Evolutionary conservation across 1,284 basidiomycete genomes (phyloP).

Genomic region (Melampsora abietis-canadensis): DNA sequence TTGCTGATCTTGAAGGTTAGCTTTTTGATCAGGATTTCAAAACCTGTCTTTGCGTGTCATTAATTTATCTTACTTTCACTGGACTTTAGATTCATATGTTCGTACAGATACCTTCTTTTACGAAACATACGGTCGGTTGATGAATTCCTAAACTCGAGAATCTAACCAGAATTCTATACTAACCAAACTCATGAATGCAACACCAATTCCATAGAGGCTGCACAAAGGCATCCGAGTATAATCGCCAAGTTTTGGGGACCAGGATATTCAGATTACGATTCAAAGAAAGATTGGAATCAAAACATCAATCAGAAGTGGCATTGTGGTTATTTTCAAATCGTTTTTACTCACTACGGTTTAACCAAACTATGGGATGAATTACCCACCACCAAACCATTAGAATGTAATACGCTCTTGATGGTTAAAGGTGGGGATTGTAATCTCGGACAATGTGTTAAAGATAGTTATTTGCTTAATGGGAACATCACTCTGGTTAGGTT

Average conservation of each 20-base stretch:
- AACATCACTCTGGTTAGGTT: not conserved
- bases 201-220: not conserved
- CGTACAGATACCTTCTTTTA: constrained; percentile 3
- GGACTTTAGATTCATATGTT: not conserved
- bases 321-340: constrained; percentile 3
- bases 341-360: not conserved
- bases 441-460: not conserved
- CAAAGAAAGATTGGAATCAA: not conserved
- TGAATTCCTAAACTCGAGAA: not conserved
- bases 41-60: not conserved
- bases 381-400: not conserved
- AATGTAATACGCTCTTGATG: not conserved
- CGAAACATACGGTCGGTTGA: not conserved
- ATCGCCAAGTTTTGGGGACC: not conserved
- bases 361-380: not conserved
- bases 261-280: not conserved
- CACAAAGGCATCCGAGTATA: constrained; percentile 1
- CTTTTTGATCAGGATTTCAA: not conserved
- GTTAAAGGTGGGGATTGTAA: constrained; percentile 7
- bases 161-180: not conserved
- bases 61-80: not conserved
- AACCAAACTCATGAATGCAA: not conserved
- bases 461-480: constrained; percentile 2
- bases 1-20: constrained; percentile 10
- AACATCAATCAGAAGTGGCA: not conserved